Percentiles rank a stretch among this genome's conserved stretches.
phyloP scores from a whole-genome alignment of 108 stramenopile species.

The Thalassiosira profunda region DNA sequence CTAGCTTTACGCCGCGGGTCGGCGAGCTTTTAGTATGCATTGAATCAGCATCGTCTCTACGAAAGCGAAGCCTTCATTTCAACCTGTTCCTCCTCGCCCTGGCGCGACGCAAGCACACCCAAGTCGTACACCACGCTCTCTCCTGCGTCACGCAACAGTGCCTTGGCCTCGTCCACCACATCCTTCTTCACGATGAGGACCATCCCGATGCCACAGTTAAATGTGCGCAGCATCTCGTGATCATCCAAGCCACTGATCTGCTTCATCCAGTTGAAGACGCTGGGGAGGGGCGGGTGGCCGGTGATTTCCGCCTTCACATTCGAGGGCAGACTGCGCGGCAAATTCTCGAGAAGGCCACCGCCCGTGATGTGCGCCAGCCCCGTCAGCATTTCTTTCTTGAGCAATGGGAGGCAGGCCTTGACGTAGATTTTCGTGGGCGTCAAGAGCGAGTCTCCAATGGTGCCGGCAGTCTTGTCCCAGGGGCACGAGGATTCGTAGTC shows the following conservation, averaged over 20 bases:
- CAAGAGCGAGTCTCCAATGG: slow-evolving; percentile 92
- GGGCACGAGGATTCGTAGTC: slow-evolving; percentile 87
- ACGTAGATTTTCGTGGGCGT: slow-evolving; percentile 98
- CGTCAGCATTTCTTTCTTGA: slow-evolving; percentile 83
- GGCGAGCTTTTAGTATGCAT: too few species aligned
- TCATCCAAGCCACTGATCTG: slow-evolving; percentile 89
- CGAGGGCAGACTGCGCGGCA: slow-evolving; percentile 93
- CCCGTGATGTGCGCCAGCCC: slow-evolving; percentile 98
- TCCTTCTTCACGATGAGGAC: slow-evolving; percentile 88
- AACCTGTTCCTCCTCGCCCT: slow-evolving; percentile 59
- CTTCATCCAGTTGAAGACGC: slow-evolving; percentile 97
- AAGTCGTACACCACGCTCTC: slow-evolving; percentile 80
- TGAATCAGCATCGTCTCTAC: too few species aligned
- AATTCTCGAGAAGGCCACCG: slow-evolving; percentile 96
- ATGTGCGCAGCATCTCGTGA: slow-evolving; percentile 95
- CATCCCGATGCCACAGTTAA: slow-evolving; percentile 98
- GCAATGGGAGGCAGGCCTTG: slow-evolving; percentile 84
- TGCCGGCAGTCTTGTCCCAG: slow-evolving; percentile 74
- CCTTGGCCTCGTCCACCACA: slow-evolving; percentile 70
- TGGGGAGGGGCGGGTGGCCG: slow-evolving; percentile 82
- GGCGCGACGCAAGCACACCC: slow-evolving; percentile 58
- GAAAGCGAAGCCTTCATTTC: slow-evolving; percentile 54
- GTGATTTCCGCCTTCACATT: slow-evolving; percentile 89
- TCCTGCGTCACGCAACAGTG: slow-evolving; percentile 69
- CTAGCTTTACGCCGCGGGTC: too few species aligned